phyloP scores from a whole-genome alignment of 352 stramenopile genomes.

The Pythium inflatum region DNA sequence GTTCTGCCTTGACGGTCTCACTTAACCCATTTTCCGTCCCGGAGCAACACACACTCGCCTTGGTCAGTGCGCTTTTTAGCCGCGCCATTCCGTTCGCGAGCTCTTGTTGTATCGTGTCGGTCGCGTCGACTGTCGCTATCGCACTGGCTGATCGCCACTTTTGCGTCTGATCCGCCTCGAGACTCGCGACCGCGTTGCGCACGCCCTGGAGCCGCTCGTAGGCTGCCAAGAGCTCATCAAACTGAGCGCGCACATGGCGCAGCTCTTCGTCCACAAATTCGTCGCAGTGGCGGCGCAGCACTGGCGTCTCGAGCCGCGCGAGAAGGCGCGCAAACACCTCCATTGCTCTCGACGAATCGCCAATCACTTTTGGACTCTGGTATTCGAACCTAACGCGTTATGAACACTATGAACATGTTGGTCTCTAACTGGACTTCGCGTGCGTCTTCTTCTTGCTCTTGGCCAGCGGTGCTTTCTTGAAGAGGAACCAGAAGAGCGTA shows the following conservation, averaged over 20 bases:
- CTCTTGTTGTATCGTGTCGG: not conserved
- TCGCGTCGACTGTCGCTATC: constrained; percentile 7
- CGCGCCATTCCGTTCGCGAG: not conserved
- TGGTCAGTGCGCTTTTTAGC: not conserved
- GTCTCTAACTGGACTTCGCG: not conserved
- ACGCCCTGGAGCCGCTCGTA: constrained; percentile 25
- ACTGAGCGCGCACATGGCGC: not conserved
- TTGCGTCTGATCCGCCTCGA: constrained; percentile 7
- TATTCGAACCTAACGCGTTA: constrained; percentile 1
- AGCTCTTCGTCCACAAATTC: constrained; percentile 19
- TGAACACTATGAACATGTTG: not conserved
- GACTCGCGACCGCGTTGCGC: constrained; percentile 18
- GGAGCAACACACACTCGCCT: no score
- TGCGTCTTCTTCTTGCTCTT: not conserved
- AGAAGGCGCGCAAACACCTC: constrained; percentile 16
- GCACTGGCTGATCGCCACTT: not conserved
- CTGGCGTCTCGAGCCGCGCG: constrained; percentile 15
- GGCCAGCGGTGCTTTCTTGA: not conserved
- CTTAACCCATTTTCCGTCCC: no score
- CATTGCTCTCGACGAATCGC: not conserved
- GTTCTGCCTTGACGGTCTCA: no score
- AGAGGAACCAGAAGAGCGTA: not conserved
- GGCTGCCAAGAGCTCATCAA: not conserved
- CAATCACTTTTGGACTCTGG: no score
- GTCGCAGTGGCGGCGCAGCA: constrained; percentile 20